Base-by-base conservation (phyloP, 441 rosid species). In the Brassica balearica region DNA sequence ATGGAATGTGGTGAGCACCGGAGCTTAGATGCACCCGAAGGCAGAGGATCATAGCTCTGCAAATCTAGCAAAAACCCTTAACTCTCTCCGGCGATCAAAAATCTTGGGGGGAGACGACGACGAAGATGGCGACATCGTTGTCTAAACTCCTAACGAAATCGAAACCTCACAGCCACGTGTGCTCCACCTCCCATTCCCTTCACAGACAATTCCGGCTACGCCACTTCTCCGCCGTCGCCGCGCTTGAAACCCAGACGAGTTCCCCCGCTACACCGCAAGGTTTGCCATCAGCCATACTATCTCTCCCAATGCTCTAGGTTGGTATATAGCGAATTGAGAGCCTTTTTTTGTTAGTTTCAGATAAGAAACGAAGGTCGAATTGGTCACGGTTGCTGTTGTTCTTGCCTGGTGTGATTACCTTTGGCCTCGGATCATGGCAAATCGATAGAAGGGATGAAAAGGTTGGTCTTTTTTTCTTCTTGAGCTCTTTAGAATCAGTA, bases 361-460 rank as follows among this genome's bases (percentile, higher is more conserved):
- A 82, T 59, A 61, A 84, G 8, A 77, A 80, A 79, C 60, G 82
- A 77, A 76, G 86, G 9, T 85, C 83, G 5, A 80, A 80, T 59
- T 87, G 88, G 97, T 82, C 94, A 59, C 84, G 80, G 32, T 85
- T 91, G 87, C 75, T 93, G 70, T 82, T 95, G 69, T 95, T 95
- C 81, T 71, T 95, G 59, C 99, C 98, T 59, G 99, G 96, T 68
- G 95, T 88, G 58, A 83, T 91, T 71, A 82, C 95, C 63, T 95
- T 95, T 74, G 97, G 98, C 46, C 99, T 95, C 56, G 99, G 98
- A 14, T 89, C 96, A 82, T 95, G 99, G 99, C 98, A 95, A 86
- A 84, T 95, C 62, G 72, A 90, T 67, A 87, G 98, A 85, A 86
- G 99, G 76, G 90, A 87, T 65, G 99, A 95, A 69, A 95, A 95